Evolutionary conservation across 352 stramenopile species (phyloP).

Genomic region (Pythium rhizo-oryzae): DNA sequence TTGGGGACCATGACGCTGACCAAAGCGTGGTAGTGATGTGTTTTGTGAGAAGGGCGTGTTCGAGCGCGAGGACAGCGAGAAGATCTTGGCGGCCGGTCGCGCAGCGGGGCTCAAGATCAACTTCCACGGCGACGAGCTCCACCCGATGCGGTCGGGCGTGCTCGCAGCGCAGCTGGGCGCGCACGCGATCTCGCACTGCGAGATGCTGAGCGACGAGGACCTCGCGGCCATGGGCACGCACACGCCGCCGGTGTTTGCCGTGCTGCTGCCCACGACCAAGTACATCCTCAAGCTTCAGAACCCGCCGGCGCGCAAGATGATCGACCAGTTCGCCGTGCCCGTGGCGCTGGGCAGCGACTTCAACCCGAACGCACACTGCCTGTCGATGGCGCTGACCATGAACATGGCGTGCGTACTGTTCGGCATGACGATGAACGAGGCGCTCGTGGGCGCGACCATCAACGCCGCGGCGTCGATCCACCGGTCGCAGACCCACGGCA

Average conservation of each 20-base stretch:
- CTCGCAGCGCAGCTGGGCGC: slow-evolving; percentile 62
- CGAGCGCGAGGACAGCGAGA: slow-evolving; percentile 72
- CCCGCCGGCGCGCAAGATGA: slow-evolving; percentile 74
- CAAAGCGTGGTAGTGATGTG: slow-evolving; percentile 42
- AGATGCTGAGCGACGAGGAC: slow-evolving; percentile 73
- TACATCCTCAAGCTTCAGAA: slow-evolving; percentile 82
- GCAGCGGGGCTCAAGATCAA: slow-evolving; percentile 76
- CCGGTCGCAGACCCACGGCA: slow-evolving; percentile 71
- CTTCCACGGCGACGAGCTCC: slow-evolving; percentile 85
- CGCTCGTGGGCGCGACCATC: slow-evolving; percentile 80
- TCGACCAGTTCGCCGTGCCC: slow-evolving; percentile 53
- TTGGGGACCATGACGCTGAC: not conserved
- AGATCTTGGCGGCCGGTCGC: slow-evolving; percentile 70
- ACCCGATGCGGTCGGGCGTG: slow-evolving; percentile 67
- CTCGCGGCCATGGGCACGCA: slow-evolving; percentile 68
- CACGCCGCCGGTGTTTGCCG: slow-evolving; percentile 62
- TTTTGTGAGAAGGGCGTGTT: slow-evolving; percentile 90
- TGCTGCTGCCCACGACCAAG: slow-evolving; percentile 85
- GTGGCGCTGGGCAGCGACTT: slow-evolving; percentile 83
- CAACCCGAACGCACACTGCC: slow-evolving; percentile 86
- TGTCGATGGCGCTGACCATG: slow-evolving; percentile 89
- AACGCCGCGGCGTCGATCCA: slow-evolving; percentile 85
- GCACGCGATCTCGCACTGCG: slow-evolving; percentile 73
- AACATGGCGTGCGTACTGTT: slow-evolving; percentile 88
- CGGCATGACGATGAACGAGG: slow-evolving; percentile 86